Evolutionary conservation across 306 rosid species (phyloP).

Genomic region (Trifolium repens): DNA sequence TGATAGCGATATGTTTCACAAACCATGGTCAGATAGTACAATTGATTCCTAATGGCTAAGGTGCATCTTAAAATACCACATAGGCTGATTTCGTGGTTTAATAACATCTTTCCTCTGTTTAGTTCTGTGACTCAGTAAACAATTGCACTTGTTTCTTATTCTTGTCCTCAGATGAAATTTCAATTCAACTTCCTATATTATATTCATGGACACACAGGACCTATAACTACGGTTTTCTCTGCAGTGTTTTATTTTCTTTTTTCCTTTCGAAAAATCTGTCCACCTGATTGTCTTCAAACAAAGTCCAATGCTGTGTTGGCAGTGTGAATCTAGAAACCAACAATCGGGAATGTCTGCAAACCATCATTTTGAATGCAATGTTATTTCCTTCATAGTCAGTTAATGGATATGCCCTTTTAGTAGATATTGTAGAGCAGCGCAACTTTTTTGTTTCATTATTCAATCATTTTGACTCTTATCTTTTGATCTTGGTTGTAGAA

Average conservation of each 20-base stretch:
- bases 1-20: neutral
- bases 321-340: neutral
- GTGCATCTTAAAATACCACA: constrained; percentile 14
- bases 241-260: neutral
- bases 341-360: neutral
- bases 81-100: neutral
- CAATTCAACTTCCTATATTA: neutral
- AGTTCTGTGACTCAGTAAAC: neutral
- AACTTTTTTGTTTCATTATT: neutral
- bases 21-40: neutral
- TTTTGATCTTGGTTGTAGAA: neutral
- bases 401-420: neutral
- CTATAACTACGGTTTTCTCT: neutral
- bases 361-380: neutral
- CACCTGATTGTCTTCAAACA: neutral
- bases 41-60: constrained; percentile 11
- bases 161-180: neutral
- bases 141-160: neutral
- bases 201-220: neutral
- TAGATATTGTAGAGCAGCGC: neutral
- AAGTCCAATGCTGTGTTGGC: neutral
- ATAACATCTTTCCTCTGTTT: neutral
- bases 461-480: neutral
- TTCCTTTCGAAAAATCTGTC: neutral
- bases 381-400: neutral